Evolutionary conservation across 1,284 basidiomycete genomes (phyloP).

Genomic region (Stereum hirsutum): DNA sequence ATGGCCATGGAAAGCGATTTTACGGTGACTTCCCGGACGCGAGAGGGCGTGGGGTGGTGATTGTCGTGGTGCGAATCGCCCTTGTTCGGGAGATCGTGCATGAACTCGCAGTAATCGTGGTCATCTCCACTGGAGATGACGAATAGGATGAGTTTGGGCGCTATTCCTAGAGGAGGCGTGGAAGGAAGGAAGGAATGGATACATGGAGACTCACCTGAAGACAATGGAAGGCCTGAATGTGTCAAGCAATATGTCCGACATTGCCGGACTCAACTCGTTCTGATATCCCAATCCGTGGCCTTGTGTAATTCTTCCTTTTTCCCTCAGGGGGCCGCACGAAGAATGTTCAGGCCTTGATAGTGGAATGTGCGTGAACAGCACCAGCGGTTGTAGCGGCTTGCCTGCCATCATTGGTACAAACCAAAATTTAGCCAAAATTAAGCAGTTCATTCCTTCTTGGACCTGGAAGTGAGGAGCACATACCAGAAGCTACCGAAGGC

Average conservation of each 20-base stretch:
- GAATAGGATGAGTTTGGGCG: neutral
- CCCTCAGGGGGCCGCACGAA: constrained; percentile 44
- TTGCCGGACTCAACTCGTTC: constrained; percentile 44
- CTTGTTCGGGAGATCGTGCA: constrained; percentile 25
- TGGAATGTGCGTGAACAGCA: constrained; percentile 59
- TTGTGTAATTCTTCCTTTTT: constrained; percentile 39
- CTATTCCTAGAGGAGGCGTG: no score
- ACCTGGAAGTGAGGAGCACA: neutral
- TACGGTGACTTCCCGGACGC: constrained; percentile 46
- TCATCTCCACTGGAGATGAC: constrained; percentile 43
- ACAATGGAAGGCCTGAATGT: constrained; percentile 37
- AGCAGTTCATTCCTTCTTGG: constrained; percentile 22
- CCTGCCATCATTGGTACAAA: no score
- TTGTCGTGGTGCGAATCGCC: constrained; percentile 15
- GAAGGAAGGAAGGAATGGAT: no score
- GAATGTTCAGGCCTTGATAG: constrained; percentile 41
- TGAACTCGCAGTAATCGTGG: constrained; percentile 57
- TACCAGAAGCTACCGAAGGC: neutral
- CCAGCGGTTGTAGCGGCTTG: constrained; percentile 14
- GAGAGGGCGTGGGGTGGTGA: constrained; percentile 12
- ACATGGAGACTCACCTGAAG: constrained; percentile 31
- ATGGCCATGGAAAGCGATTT: constrained; percentile 55
- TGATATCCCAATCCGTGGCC: constrained; percentile 56
- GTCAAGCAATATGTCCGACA: constrained; percentile 41
- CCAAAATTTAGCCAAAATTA: constrained; percentile 31